phyloP scores from a whole-genome alignment of 2,329 filamentous ascomycete genomes.

The Cucurbitaria berberidis region DNA sequence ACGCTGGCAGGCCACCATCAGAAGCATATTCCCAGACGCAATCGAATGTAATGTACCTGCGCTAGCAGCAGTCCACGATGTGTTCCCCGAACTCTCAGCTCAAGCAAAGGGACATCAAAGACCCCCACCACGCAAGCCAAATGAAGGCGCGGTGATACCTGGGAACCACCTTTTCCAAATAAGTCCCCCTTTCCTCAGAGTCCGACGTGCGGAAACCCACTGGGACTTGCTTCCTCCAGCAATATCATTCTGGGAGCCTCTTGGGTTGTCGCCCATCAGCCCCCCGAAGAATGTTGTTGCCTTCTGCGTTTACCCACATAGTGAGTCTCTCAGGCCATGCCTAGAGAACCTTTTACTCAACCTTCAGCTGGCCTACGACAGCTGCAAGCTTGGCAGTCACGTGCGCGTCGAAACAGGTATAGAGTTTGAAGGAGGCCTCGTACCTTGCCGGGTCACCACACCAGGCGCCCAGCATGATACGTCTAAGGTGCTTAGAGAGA shows the following conservation, averaged over 20 bases:
- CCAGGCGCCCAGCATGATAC: conserved; percentile 27
- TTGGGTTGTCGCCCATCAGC: conserved; percentile 74
- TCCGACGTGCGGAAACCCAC: conserved; percentile 71
- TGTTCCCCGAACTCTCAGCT: conserved; percentile 49
- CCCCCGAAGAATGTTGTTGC: conserved; percentile 74
- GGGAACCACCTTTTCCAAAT: conserved; percentile 54
- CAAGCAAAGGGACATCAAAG: conserved; percentile 45
- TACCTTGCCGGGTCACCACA: conserved; percentile 34
- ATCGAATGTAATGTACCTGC: conserved; percentile 39
- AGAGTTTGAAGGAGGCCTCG: conserved; percentile 44
- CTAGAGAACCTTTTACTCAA: conserved; percentile 70
- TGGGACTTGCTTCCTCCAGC: conserved; percentile 78
- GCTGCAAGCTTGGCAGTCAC: conserved; percentile 73
- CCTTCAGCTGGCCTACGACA: conserved; percentile 74
- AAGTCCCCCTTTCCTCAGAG: conserved; percentile 71
- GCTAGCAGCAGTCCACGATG: conserved; percentile 52
- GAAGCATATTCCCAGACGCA: conserved; percentile 38
- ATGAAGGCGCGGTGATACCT: conserved; percentile 35
- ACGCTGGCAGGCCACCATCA: conserved; percentile 33
- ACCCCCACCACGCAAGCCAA: conserved; percentile 37
- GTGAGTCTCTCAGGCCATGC: conserved; percentile 66
- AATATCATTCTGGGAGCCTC: conserved; percentile 79
- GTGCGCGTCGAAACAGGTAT: conserved; percentile 49
- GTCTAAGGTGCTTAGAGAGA: conserved; percentile 41
- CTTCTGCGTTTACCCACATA: conserved; percentile 73